phyloP scores from a whole-genome alignment of 1,284 basidiomycete genomes.

The Sporisorium iseilematis-ciliati region DNA sequence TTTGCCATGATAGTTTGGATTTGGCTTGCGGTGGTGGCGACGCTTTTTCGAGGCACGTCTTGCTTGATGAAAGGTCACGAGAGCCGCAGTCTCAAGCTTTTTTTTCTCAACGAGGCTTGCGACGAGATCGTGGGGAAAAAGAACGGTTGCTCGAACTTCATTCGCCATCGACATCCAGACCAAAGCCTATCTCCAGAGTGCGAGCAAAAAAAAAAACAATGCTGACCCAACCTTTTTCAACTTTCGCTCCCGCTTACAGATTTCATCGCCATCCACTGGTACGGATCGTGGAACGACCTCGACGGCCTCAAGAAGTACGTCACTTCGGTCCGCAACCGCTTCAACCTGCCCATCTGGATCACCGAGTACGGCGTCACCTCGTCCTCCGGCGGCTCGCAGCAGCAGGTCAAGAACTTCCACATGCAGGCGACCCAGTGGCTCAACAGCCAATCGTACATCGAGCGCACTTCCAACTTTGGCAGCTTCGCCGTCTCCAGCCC shows the following conservation, averaged over 20 bases:
- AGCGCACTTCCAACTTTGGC: slow-evolving; percentile 64
- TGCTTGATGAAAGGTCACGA: background rate
- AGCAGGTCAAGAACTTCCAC: slow-evolving; percentile 59
- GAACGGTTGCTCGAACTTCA: too few species aligned
- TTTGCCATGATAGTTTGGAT: too few species aligned
- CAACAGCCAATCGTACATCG: slow-evolving; percentile 48
- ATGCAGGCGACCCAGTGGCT: slow-evolving; percentile 57
- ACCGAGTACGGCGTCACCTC: slow-evolving; percentile 67
- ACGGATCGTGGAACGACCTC: slow-evolving; percentile 57
- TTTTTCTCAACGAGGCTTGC: too few species aligned
- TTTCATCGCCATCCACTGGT: slow-evolving; percentile 68
- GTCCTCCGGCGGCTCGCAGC: slow-evolving; percentile 42
- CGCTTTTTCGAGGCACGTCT: background rate
- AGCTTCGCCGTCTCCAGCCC: slow-evolving; percentile 49
- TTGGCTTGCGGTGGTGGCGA: slow-evolving; percentile 33
- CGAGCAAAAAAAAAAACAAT: slow-evolving; percentile 9
- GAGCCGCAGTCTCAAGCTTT: too few species aligned
- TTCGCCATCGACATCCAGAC: too few species aligned
- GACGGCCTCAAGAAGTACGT: slow-evolving; percentile 54
- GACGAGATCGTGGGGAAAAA: too few species aligned
- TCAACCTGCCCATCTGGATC: slow-evolving; percentile 62
- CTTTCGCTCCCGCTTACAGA: slow-evolving; percentile 25
- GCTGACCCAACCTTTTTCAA: slow-evolving; percentile 10
- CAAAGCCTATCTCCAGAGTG: slow-evolving; percentile 5
- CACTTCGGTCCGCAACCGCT: slow-evolving; percentile 43